phyloP scores from a whole-genome alignment of 2,329 filamentous ascomycete genomes.

The Clonostachys sp. region DNA sequence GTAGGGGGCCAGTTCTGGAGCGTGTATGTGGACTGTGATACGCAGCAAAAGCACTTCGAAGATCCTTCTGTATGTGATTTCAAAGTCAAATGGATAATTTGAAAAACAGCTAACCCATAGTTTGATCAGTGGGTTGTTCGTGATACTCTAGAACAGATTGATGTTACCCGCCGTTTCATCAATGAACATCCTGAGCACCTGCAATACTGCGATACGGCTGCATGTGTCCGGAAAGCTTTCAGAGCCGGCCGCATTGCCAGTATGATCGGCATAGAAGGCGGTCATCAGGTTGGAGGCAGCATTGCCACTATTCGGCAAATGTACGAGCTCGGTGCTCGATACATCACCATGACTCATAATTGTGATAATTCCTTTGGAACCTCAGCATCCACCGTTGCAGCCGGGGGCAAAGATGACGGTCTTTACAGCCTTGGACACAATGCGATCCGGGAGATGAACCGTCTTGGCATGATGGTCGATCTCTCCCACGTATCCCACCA shows the following conservation, averaged over 20 bases:
- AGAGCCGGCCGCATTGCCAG: constrained; percentile 21
- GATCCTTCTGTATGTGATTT: constrained; percentile 10
- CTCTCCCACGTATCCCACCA: constrained; percentile 21
- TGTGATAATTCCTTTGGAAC: constrained; percentile 23
- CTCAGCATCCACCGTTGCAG: constrained; percentile 19
- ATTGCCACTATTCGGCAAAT: constrained; percentile 25
- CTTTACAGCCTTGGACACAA: constrained; percentile 15
- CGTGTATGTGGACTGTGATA: constrained; percentile 16
- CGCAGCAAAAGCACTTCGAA: constrained; percentile 12
- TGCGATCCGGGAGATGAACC: constrained; percentile 26
- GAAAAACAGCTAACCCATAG: background rate
- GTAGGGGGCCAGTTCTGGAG: constrained; percentile 24
- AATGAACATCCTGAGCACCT: constrained; percentile 34
- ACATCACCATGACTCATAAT: constrained; percentile 28
- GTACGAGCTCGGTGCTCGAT: constrained; percentile 27
- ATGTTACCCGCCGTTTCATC: constrained; percentile 21
- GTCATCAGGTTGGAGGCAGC: constrained; percentile 24
- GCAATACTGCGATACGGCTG: constrained; percentile 15
- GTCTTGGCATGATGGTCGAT: constrained; percentile 26
- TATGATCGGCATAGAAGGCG: constrained; percentile 29
- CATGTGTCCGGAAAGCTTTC: constrained; percentile 19
- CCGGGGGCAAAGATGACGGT: constrained; percentile 11
- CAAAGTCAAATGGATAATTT: background rate
- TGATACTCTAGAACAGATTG: constrained; percentile 24
- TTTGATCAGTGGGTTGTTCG: constrained; percentile 3